Evolutionary conservation across 768 basidiomycete genomes (phyloP).

Genomic region (Pulveroboletus ravenelii): DNA sequence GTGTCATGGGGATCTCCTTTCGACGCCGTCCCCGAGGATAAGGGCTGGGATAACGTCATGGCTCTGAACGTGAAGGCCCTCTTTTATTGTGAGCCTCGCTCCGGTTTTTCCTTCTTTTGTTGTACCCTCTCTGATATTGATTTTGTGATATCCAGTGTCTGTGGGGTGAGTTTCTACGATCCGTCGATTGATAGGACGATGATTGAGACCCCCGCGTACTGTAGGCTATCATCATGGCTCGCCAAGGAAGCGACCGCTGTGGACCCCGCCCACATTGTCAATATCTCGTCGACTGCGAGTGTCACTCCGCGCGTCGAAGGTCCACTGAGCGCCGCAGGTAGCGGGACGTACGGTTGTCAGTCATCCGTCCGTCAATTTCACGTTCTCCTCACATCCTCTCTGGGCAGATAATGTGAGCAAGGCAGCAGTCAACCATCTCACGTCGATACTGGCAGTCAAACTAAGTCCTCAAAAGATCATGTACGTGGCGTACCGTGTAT

Average conservation of each 20-base stretch:
- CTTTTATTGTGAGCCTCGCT: slow-evolving; percentile 60
- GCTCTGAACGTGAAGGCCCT: slow-evolving; percentile 81
- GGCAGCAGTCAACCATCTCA: slow-evolving; percentile 84
- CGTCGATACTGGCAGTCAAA: slow-evolving; percentile 63
- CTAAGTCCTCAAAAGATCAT: slow-evolving; percentile 58
- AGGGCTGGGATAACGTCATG: slow-evolving; percentile 83
- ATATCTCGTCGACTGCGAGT: slow-evolving; percentile 71
- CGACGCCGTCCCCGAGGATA: slow-evolving; percentile 68
- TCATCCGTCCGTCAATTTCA: slow-evolving; percentile 9
- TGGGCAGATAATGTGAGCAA: slow-evolving; percentile 71
- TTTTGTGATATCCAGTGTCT: slow-evolving; percentile 35
- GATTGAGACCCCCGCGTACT: neutral
- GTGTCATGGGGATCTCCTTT: slow-evolving; percentile 74
- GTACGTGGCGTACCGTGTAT: slow-evolving; percentile 37
- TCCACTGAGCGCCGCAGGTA: slow-evolving; percentile 47
- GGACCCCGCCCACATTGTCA: slow-evolving; percentile 76
- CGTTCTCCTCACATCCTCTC: neutral
- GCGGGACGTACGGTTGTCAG: slow-evolving; percentile 78
- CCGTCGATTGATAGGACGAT: neutral
- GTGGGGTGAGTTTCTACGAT: slow-evolving; percentile 30
- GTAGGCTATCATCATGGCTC: slow-evolving; percentile 44
- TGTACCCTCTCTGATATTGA: neutral
- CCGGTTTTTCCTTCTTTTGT: neutral
- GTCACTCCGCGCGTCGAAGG: slow-evolving; percentile 48
- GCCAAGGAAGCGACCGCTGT: slow-evolving; percentile 55